Evolutionary conservation across 2,329 filamentous ascomycete species (phyloP), one percentile per base, ranked within the genome.

Genomic region (Botrytis porri): DNA sequence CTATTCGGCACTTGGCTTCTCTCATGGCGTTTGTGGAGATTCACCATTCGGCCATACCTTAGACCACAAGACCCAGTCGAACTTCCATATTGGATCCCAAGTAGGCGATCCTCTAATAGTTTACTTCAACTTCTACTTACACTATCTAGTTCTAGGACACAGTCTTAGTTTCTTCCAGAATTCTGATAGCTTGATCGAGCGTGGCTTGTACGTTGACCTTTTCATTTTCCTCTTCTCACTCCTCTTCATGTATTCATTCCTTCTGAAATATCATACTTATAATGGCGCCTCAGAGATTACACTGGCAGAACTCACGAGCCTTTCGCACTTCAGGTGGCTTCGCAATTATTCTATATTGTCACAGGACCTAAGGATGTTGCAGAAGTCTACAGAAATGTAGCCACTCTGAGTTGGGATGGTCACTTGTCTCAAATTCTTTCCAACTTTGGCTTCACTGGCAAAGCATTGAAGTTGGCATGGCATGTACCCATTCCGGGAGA

Each of bases 51-150:
- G 14, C 71, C 71, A n/a, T 62, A 39, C 35, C 32, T 73, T 16
- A 60, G 59, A n/a, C 71, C 71, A 20, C 63, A 73, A n/a, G 37
- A 51, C 7, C 71, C 71, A 4, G 54, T 51, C 32, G 71, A 69
- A 35, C 57, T 73, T 25, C 71, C 71, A 22, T 73, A 73, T n/a
- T 73, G 64, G 64, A 69, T 73, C 14, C 71, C 71, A 70, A 29
- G 71, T 73, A 70, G 41, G 71, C 29, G 4, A 43, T 43, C 29
- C n/a, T 35, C 35, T 7, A 4, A 20, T 8, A 22, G 2, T 9
- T 7, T 41, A 32, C 12, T n/a, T 16, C 9, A n/a, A 29, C 6
- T 6, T 61, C 37, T 39, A 51, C 32, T 71, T 32, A 64, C 25
- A 8, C 32, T 25, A 71, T 18, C 7, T 64, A 63, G 59, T 57